A percentile compares a stretch with the other conserved stretches of the same genome.
Evolutionary conservation across 1,284 basidiomycete genomes (phyloP).

Genomic region (Stygiomarasmius scandens): DNA sequence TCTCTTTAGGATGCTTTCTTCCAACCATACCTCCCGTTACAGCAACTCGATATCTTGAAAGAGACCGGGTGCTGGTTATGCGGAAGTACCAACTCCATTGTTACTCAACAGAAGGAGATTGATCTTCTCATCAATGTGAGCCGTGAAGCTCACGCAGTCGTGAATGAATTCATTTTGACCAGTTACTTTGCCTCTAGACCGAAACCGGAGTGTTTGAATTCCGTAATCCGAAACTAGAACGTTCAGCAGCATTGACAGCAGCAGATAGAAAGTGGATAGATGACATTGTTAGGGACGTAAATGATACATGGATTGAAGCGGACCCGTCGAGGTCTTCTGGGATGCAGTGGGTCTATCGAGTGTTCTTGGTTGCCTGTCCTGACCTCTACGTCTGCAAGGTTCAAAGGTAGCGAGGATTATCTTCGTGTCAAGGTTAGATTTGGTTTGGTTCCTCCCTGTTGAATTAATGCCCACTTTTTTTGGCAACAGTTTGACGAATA

Average conservation of each 20-base stretch:
- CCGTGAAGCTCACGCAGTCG: background rate
- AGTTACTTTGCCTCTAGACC: slow-evolving; percentile 49
- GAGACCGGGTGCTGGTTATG: slow-evolving; percentile 85
- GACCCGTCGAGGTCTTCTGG: slow-evolving; percentile 57
- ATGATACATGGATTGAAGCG: slow-evolving; percentile 74
- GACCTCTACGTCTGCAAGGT: slow-evolving; percentile 43
- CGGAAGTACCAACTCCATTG: slow-evolving; percentile 95
- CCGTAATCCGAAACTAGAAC: slow-evolving; percentile 79
- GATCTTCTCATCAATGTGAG: slow-evolving; percentile 90
- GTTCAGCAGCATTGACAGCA: slow-evolving; percentile 79
- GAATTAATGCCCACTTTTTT: background rate
- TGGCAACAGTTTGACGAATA: slow-evolving; percentile 80
- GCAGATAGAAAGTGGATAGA: slow-evolving; percentile 98
- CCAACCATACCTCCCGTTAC: slow-evolving; percentile 95
- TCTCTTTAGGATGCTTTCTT: slow-evolving; percentile 82
- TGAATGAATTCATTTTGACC: background rate
- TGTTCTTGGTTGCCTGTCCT: slow-evolving; percentile 4
- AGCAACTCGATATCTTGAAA: slow-evolving; percentile 90
- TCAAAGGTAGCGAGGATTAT: slow-evolving; percentile 93
- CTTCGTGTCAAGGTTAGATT: slow-evolving; percentile 76
- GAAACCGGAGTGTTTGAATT: slow-evolving; percentile 87
- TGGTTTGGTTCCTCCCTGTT: slow-evolving; percentile 1
- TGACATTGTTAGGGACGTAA: slow-evolving; percentile 78
- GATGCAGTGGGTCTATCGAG: slow-evolving; percentile 60
- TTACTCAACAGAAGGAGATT: slow-evolving; percentile 91